phyloP scores from a whole-genome alignment of 495 filamentous ascomycete genomes.

The Hypoxylon fuscum region DNA sequence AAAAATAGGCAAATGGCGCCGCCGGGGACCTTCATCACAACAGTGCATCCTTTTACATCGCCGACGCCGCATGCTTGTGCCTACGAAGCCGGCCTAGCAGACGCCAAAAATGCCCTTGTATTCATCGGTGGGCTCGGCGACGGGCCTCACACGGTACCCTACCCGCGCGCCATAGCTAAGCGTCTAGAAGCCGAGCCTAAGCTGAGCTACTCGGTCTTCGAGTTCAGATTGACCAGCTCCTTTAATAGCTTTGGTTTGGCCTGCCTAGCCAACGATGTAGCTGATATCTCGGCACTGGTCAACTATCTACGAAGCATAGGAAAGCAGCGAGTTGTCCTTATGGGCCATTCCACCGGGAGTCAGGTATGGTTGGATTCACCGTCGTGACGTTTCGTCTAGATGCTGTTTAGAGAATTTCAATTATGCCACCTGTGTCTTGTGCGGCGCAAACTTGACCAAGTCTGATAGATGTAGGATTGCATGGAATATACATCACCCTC shows the following conservation, averaged over 20 bases:
- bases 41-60: constrained; percentile 49
- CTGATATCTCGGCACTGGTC: constrained; percentile 78
- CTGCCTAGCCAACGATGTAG: constrained; percentile 73
- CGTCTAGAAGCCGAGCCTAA: constrained; percentile 61
- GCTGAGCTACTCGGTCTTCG: constrained; percentile 52
- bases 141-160: constrained; percentile 74
- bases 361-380: constrained; percentile 54
- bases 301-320: constrained; percentile 66
- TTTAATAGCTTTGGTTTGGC: constrained; percentile 79
- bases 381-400: background rate
- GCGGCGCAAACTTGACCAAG: background rate
- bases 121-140: constrained; percentile 88
- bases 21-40: constrained; percentile 43
- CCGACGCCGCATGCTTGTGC: constrained; percentile 42
- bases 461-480: constrained; percentile 62
- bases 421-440: background rate
- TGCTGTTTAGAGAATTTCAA: background rate
- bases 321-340: constrained; percentile 73
- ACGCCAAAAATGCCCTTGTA: constrained; percentile 71
- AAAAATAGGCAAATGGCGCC: constrained; percentile 40
- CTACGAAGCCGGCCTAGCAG: constrained; percentile 47
- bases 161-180: constrained; percentile 70
- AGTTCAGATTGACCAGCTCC: constrained; percentile 56
- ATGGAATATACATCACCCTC: constrained; percentile 69
- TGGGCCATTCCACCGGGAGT: constrained; percentile 88